Conservation (phyloP, 2,329 filamentous ascomycete species). For the Lachnellula suecica region DNA sequence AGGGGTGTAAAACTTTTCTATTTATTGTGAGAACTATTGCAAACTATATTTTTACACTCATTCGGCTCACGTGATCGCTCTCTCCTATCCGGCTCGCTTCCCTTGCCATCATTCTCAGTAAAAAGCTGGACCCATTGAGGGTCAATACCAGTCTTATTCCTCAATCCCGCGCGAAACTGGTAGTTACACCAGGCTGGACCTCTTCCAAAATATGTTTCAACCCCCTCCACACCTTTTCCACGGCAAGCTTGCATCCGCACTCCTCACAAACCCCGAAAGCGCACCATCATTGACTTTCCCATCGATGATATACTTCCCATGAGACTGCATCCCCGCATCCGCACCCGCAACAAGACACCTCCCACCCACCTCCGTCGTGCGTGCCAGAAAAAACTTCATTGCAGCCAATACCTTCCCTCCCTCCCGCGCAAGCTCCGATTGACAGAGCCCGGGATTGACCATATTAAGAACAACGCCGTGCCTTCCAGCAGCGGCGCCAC, state of each 20-base stretch:
- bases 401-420: slow-evolving; percentile 13
- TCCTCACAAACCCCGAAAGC: slow-evolving; percentile 38
- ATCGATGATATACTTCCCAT: slow-evolving; percentile 47
- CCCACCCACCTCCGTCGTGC: slow-evolving; percentile 45
- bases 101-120: too few relatives aligned
- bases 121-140: too few relatives aligned
- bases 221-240: slow-evolving; percentile 44
- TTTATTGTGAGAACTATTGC: too few relatives aligned
- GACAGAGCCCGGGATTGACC: slow-evolving; percentile 53
- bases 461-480: slow-evolving; percentile 47
- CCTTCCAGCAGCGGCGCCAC: slow-evolving; percentile 32
- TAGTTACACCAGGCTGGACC: slow-evolving; percentile 37
- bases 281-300: slow-evolving; percentile 25
- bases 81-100: too few relatives aligned
- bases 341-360: slow-evolving; percentile 43
- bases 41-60: too few relatives aligned
- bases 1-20: too few relatives aligned
- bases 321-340: slow-evolving; percentile 38
- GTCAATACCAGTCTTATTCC: too few relatives aligned
- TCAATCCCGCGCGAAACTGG: too few relatives aligned
- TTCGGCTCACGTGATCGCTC: too few relatives aligned
- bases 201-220: slow-evolving; percentile 40
- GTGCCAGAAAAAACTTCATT: slow-evolving; percentile 37
- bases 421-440: slow-evolving; percentile 44
- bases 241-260: slow-evolving; percentile 36